Evolutionary conservation across 176 grass and related monocot genomes (phyloP), one percentile per base, ranked within the genome.

Genomic region (Hordeum marinum): DNA sequence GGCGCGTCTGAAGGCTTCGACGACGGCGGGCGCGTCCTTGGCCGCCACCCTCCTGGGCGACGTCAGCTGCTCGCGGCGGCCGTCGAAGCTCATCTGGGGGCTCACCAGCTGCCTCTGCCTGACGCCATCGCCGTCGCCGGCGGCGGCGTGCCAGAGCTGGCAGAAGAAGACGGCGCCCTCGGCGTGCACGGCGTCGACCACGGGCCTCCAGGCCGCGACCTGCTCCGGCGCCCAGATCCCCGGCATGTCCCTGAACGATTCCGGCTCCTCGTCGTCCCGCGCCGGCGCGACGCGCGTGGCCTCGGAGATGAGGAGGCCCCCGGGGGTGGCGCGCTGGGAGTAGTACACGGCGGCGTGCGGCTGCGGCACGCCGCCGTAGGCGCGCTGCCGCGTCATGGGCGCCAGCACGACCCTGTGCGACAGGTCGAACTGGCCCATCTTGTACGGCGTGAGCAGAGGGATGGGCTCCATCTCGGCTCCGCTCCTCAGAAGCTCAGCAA

Each of bases 301-400:
- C 43, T 75, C 72, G 3, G 72, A 50, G 72, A 75, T 52, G 72
- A 75, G 72, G 43, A 75, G 45, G 6, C 72, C 72, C 15, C 72
- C 43, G 43, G 13, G 3, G 14, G 40, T 50, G 25, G 72, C 72
- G 42, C 72, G 72, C 72, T 75, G 72, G 0, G 43, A 26, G 72
- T 75, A 75, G 43, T 75, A 75, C 1, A 75, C 0, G 24, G 72
- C 72, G 72, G 72, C 72, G 13, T 75, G 72, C 43, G 71, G 71
- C 71, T 74, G 71, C 71, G 71, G 71, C 6, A 74, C 42, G 41
- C 71, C 42, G 42, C 71, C 71, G 71, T 74, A 74, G 71, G 71
- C 24, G 25, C 71, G 71, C 42, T 48, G 71, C 42, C 71, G 41
- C 24, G 71, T 74, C 7, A 74, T 25, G 41, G 71, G 71, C 42